These are phyloP conservation scores for Apiotrichum veenhuisii DNA, from an alignment of 1,284 basidiomycete genomes.

Conservation along the genomic window DNA sequence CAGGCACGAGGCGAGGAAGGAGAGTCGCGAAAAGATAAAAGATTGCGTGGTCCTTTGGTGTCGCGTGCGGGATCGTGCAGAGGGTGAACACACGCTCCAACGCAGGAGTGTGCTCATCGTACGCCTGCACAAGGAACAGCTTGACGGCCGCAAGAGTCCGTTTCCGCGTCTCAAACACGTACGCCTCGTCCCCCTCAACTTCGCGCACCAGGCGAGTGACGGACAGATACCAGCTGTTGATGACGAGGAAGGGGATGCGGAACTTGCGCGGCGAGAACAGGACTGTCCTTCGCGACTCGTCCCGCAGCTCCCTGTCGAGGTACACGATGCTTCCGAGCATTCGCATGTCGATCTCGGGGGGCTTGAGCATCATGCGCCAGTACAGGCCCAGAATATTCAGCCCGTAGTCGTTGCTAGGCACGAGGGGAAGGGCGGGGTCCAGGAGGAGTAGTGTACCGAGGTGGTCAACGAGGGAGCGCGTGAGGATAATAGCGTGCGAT, in stretches of 20 bases:
- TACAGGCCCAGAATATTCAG: background rate
- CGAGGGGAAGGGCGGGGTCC: constrained; percentile 9
- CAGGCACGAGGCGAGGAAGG: constrained; percentile 42
- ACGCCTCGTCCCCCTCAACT: background rate
- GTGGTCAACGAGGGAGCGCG: constrained; percentile 18
- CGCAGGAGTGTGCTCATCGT: constrained; percentile 8
- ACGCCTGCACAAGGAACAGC: constrained; percentile 26
- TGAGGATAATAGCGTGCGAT: constrained; percentile 13
- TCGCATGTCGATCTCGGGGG: constrained; percentile 5
- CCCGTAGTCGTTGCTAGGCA: constrained; percentile 3
- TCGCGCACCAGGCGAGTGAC: background rate
- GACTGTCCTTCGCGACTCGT: background rate
- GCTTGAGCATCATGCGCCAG: background rate
- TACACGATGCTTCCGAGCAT: background rate
- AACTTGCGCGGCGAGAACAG: constrained; percentile 8
- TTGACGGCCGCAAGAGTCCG: constrained; percentile 22
- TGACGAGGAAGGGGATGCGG: constrained; percentile 10
- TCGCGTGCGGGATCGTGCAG: constrained; percentile 25
- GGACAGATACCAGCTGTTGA: constrained; percentile 8
- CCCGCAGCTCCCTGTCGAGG: background rate
- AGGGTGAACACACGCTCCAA: constrained; percentile 17
- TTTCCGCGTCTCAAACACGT: background rate
- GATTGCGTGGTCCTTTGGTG: constrained; percentile 26
- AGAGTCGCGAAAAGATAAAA: constrained; percentile 47
- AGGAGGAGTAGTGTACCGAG: constrained; percentile 7